Percentiles rank a stretch among this genome's conserved stretches.
These are phyloP conservation scores for Metarhizium brunneum DNA, from an alignment of 2,329 filamentous ascomycete species.

Conservation along the genomic window DNA sequence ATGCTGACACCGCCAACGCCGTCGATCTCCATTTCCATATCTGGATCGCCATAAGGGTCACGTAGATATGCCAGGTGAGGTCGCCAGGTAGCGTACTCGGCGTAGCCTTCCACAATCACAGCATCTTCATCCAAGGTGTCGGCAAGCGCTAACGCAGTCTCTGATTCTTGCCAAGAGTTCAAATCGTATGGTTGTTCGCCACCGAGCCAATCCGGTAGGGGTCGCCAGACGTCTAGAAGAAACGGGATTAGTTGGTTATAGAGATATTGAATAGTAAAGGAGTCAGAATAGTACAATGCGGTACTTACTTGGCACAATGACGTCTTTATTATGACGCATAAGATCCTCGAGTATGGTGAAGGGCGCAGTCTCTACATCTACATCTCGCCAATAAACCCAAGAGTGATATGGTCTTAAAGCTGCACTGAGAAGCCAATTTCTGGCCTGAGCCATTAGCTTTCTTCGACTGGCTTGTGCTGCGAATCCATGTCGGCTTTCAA, in stretches of 20 bases:
- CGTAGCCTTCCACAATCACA: slow-evolving; percentile 97
- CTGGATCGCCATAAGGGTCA: slow-evolving; percentile 93
- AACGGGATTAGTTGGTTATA: slow-evolving; percentile 9
- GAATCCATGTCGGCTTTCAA: slow-evolving; percentile 95
- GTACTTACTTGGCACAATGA: slow-evolving; percentile 90
- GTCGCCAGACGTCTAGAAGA: slow-evolving; percentile 80
- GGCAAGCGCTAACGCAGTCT: slow-evolving; percentile 85
- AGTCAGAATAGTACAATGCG: background rate
- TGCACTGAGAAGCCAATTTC: slow-evolving; percentile 93
- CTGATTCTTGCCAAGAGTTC: slow-evolving; percentile 99
- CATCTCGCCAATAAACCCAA: slow-evolving; percentile 99
- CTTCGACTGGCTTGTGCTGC: slow-evolving; percentile 87
- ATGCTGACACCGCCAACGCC: slow-evolving; percentile 97
- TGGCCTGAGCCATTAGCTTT: slow-evolving; percentile 95
- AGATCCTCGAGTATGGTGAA: slow-evolving; percentile 95
- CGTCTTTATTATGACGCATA: slow-evolving; percentile 98
- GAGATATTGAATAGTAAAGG: background rate
- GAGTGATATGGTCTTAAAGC: slow-evolving; percentile 90
- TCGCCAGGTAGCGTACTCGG: slow-evolving; percentile 96
- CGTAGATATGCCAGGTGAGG: slow-evolving; percentile 94
- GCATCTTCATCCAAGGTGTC: slow-evolving; percentile 96
- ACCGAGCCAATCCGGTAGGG: slow-evolving; percentile 96
- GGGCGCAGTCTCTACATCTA: slow-evolving; percentile 94
- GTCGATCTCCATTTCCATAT: slow-evolving; percentile 99
- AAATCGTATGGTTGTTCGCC: slow-evolving; percentile 97